These are phyloP conservation scores for Fusarium graminum DNA, from an alignment of 2,329 filamentous ascomycete species.

Conservation along the genomic window DNA sequence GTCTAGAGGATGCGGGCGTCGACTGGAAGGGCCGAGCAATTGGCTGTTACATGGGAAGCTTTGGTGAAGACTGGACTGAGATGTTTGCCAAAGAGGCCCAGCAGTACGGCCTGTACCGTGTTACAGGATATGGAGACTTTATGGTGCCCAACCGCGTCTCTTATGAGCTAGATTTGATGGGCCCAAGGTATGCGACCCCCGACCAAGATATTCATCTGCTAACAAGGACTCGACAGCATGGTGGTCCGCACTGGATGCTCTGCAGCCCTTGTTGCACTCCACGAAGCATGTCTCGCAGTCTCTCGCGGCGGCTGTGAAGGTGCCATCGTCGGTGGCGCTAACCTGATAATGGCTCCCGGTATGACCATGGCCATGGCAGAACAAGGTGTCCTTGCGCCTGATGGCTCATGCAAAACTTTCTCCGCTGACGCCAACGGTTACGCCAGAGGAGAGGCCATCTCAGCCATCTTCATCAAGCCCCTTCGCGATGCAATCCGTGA, in stretches of 20 bases:
- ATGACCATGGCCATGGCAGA: conserved; percentile 4
- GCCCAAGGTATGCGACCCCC: background rate
- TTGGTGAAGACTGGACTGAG: conserved; percentile 14
- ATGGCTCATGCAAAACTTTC: conserved; percentile 20
- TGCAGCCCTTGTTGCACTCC: conserved; percentile 20
- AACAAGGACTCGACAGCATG: background rate
- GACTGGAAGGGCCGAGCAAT: conserved; percentile 12
- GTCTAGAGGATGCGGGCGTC: conserved; percentile 5
- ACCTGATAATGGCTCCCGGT: conserved; percentile 23
- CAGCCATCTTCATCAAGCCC: conserved; percentile 15
- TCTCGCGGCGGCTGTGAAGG: conserved; percentile 12
- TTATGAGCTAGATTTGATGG: conserved; percentile 11
- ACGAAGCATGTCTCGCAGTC: conserved; percentile 20
- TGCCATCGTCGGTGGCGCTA: conserved; percentile 12
- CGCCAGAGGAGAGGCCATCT: conserved; percentile 29
- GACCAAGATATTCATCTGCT: accelerated
- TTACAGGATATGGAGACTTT: conserved; percentile 14
- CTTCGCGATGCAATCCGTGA: background rate
- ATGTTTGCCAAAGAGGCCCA: conserved; percentile 16
- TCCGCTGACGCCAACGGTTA: conserved; percentile 26
- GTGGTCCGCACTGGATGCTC: conserved; percentile 31
- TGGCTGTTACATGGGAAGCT: conserved; percentile 10
- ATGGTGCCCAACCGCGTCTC: conserved; percentile 15
- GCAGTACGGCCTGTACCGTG: background rate
- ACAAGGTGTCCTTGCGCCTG: conserved; percentile 9